Percentiles rank a stretch among this genome's conserved stretches.
Evolutionary conservation across 106 monocot species (phyloP).

Genomic region (Allium sativum): DNA sequence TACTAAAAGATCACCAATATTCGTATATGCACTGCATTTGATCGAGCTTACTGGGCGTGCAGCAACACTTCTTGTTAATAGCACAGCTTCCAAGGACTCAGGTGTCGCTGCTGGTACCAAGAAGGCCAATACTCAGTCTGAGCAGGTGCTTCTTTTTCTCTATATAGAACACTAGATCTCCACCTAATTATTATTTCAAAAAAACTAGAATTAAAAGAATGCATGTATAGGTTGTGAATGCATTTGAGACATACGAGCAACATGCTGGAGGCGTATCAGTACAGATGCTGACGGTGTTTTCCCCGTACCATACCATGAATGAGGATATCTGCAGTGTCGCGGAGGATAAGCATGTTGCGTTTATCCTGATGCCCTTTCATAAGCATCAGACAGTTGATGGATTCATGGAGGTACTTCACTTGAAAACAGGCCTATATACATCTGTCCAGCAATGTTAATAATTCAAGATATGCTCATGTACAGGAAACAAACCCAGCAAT

Average conservation of each 20-base stretch:
- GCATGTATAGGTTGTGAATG: not conserved
- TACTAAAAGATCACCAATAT: conserved; percentile 30
- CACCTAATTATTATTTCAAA: too few species aligned
- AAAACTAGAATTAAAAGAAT: too few species aligned
- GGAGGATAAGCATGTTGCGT: conserved; percentile 18
- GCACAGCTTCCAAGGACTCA: not conserved
- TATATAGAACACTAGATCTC: too few species aligned
- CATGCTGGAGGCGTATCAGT: conserved; percentile 20
- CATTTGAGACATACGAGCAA: conserved; percentile 27
- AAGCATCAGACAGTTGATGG: conserved; percentile 15
- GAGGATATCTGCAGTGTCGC: conserved; percentile 14
- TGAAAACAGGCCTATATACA: too few species aligned
- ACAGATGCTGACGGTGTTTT: conserved; percentile 11
- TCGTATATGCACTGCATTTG: conserved; percentile 28
- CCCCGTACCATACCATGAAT: conserved; percentile 17
- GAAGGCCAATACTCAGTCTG: conserved; percentile 11
- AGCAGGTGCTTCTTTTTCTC: conserved; percentile 6
- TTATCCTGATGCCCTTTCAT: conserved; percentile 20
- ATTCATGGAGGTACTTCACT: conserved; percentile 6
- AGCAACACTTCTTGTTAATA: conserved; percentile 22
- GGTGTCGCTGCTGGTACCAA: not conserved
- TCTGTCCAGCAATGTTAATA: too few species aligned
- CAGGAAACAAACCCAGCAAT: conserved; percentile 13
- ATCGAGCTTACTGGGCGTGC: conserved; percentile 35
- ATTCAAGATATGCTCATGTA: too few species aligned